Conservation (phyloP, 148 eudicot genomes). For the Camellia granthamiana region DNA sequence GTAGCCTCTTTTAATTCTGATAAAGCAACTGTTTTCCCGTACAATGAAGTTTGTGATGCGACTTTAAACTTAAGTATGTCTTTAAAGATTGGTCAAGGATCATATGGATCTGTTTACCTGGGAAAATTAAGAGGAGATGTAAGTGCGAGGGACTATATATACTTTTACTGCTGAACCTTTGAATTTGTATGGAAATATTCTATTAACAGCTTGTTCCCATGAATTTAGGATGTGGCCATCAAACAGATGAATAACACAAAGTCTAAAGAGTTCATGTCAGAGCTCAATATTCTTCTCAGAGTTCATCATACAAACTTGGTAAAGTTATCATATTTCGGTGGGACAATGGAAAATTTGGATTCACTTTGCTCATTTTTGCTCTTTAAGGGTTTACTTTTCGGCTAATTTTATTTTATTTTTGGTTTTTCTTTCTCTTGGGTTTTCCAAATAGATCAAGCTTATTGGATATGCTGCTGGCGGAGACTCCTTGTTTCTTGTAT, state of each 20-base stretch:
- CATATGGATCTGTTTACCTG: slow-evolving; percentile 17
- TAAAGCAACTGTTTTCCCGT: slow-evolving; percentile 6
- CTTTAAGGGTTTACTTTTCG: background rate
- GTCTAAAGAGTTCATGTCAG: slow-evolving; percentile 10
- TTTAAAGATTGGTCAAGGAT: slow-evolving; percentile 14
- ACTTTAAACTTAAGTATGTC: slow-evolving; percentile 10
- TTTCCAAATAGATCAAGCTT: slow-evolving; percentile 7
- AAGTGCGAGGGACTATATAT: background rate
- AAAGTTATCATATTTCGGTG: background rate
- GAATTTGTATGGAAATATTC: background rate
- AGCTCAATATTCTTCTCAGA: slow-evolving; percentile 9
- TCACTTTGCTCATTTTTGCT: background rate
- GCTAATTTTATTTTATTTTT: background rate
- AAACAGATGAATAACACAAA: slow-evolving; percentile 13
- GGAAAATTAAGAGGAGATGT: slow-evolving; percentile 15
- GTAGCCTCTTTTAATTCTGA: background rate
- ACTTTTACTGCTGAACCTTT: background rate
- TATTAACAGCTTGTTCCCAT: background rate
- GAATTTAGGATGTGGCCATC: slow-evolving; percentile 10
- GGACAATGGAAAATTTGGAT: background rate
- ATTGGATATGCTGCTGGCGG: slow-evolving; percentile 21
- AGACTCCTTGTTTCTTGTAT: slow-evolving; percentile 15
- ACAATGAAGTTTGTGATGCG: slow-evolving; percentile 8
- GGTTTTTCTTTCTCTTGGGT: background rate
- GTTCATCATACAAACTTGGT: slow-evolving; percentile 14